phyloP scores from a whole-genome alignment of 208 protist species.

The Acanthamoeba royreba region DNA sequence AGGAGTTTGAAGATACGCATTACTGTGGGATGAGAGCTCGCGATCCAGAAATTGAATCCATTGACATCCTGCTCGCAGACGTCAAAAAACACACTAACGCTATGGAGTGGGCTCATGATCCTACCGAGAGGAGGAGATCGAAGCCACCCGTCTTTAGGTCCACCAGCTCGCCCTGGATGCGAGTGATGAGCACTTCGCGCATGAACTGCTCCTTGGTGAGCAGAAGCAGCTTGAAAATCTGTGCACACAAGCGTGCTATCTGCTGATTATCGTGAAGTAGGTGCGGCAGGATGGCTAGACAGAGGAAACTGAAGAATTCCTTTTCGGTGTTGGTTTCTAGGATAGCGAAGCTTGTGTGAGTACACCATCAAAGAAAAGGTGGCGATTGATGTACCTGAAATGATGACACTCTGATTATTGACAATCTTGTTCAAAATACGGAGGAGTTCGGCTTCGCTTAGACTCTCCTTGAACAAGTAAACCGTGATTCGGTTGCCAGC shows the following conservation, averaged over 20 bases:
- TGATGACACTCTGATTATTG: slow-evolving; percentile 1
- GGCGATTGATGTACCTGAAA: neutral
- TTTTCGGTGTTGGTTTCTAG: slow-evolving; percentile 19
- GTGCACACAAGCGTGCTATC: neutral
- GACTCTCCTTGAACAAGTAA: neutral
- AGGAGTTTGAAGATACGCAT: neutral
- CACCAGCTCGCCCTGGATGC: slow-evolving; percentile 14
- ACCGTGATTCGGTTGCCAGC: slow-evolving; percentile 11
- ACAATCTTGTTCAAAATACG: neutral
- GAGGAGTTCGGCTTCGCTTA: neutral
- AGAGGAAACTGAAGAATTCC: slow-evolving; percentile 33
- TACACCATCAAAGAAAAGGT: too few relatives aligned
- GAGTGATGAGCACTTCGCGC: neutral
- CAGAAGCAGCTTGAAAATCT: slow-evolving; percentile 36
- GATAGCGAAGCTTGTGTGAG: too few relatives aligned
- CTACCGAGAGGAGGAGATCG: slow-evolving; percentile 23
- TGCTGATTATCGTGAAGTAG: slow-evolving; percentile 33
- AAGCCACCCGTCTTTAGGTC: slow-evolving; percentile 24
- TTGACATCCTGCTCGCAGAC: neutral
- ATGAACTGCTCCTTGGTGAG: slow-evolving; percentile 42
- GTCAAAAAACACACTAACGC: too few relatives aligned
- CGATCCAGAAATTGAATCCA: slow-evolving; percentile 9
- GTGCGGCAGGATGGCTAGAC: neutral
- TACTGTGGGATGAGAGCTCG: neutral
- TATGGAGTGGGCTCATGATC: too few relatives aligned